Evolutionary conservation across 495 filamentous ascomycete species (phyloP).

Genomic region (Trichoderma virens): DNA sequence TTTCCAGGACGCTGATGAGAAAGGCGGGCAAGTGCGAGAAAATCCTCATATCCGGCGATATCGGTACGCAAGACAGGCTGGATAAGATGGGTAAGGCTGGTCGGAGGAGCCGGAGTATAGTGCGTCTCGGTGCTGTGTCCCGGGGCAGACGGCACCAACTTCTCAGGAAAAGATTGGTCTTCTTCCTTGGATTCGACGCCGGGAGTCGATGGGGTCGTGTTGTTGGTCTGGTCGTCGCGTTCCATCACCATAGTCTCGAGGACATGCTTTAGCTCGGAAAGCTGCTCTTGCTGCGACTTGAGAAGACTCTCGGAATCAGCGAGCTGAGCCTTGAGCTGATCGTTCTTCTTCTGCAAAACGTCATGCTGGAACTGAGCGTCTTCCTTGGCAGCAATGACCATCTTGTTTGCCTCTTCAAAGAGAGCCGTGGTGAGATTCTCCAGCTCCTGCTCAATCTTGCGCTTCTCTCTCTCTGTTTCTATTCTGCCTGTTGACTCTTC

Average conservation of each 20-base stretch:
- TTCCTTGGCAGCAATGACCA: constrained; percentile 65
- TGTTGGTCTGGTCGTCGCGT: constrained; percentile 57
- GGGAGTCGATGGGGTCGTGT: constrained; percentile 57
- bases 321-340: constrained; percentile 43
- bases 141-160: constrained; percentile 32
- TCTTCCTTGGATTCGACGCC: constrained; percentile 36
- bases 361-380: constrained; percentile 31
- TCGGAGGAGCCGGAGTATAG: constrained; percentile 68
- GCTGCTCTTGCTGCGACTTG: constrained; percentile 84
- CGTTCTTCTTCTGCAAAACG: constrained; percentile 26
- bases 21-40: constrained; percentile 64
- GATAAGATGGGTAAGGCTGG: constrained; percentile 74
- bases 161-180: constrained; percentile 28
- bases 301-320: constrained; percentile 68
- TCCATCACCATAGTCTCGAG: constrained; percentile 81
- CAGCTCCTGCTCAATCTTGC: constrained; percentile 68
- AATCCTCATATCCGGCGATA: constrained; percentile 73
- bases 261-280: constrained; percentile 80
- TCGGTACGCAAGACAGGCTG: constrained; percentile 79
- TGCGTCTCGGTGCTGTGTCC: constrained; percentile 42
- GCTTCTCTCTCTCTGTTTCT: constrained; percentile 61
- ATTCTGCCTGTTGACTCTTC: constrained; percentile 62
- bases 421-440: constrained; percentile 82
- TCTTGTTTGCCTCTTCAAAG: constrained; percentile 94
- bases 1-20: constrained; percentile 49